Evolutionary conservation across 2,329 filamentous ascomycete species (phyloP), one percentile per base, ranked within the genome.

Genomic region (Epichloe sibirici): DNA sequence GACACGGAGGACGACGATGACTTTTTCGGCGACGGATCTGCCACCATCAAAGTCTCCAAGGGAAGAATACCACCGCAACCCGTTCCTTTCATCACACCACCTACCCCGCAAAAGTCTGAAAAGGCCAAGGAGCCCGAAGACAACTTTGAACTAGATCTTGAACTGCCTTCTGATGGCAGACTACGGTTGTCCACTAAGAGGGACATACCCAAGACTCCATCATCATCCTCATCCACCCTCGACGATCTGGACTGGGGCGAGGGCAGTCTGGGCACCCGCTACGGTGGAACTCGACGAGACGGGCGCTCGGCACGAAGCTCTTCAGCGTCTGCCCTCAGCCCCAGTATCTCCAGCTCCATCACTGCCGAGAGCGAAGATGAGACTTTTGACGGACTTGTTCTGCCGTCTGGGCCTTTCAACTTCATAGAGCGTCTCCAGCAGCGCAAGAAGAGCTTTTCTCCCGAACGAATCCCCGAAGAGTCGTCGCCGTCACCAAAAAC

Each of bases 181-280:
- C 69, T 90, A 37, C 81, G 75, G 60, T 73, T 90, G 37, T 82
- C 81, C 7, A 79, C 76, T 42, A 74, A 72, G 55, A 75, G 71
- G 61, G 79, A 86, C 38, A 78, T 81, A 38, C 79, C 83, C 21
- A 81, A 79, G 61, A 83, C 82, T 3, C 80, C 83, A 13, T 48
- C 47, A 34, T 48, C 47, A 40, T 31, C 21, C 4, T 74, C 76
- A 13, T 67, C 73, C 34, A 78, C 76, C 57, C 71, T 72, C 49
- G 88, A 95, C 50, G 90, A 95, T 56, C 82, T 95, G 59, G 90
- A 96, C 64, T 95, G 91, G 86, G 88, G 86, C 50, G 93, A 97
- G 69, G 90, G 90, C 52, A 96, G 90, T 65, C 75, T 96, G 54
- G 90, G 91, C 40, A 95, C 91, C 45, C 81, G 91, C 53, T 91